Evolutionary conservation across 2,329 filamentous ascomycete genomes (phyloP).

Genomic region (Monilinia fructigena): DNA sequence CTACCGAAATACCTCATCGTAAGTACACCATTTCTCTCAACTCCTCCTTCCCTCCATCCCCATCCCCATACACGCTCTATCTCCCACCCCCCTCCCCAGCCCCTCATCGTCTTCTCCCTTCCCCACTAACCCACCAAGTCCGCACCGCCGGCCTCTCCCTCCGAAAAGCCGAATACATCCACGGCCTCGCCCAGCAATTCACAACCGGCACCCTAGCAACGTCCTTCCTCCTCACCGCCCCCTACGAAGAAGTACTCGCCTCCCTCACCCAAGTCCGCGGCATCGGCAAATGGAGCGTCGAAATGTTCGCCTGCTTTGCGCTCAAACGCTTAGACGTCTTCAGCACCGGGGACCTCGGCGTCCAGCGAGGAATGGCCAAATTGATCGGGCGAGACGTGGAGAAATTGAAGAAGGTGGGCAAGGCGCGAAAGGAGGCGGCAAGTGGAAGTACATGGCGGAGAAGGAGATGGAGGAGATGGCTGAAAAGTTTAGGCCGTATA

Average conservation of each 20-base stretch:
- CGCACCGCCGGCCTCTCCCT: conserved; percentile 87
- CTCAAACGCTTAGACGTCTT: conserved; percentile 94
- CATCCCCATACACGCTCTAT: background rate
- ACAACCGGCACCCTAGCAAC: conserved; percentile 70
- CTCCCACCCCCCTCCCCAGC: conserved; percentile 5
- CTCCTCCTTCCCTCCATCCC: no score
- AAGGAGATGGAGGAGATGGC: conserved; percentile 85
- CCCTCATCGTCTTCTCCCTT: conserved; percentile 77
- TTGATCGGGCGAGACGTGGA: conserved; percentile 79
- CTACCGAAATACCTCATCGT: conserved; percentile 53
- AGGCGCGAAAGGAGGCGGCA: conserved; percentile 54
- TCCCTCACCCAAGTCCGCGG: conserved; percentile 83
- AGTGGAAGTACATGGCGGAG: conserved; percentile 98
- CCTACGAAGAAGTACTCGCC: conserved; percentile 82
- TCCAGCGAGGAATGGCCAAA: conserved; percentile 90
- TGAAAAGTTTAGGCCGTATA: conserved; percentile 78
- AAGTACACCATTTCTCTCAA: background rate
- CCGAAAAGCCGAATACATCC: conserved; percentile 93
- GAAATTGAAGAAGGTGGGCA: conserved; percentile 71
- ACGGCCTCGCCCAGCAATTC: conserved; percentile 83
- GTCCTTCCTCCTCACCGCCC: conserved; percentile 70
- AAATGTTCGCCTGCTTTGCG: conserved; percentile 98
- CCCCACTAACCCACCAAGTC: conserved; percentile 62
- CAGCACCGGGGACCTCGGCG: conserved; percentile 84
- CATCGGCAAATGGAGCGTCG: conserved; percentile 85